Conservation (phyloP, 2,329 filamentous ascomycete genomes). For the Monilinia vaccinii-corymbosi region DNA sequence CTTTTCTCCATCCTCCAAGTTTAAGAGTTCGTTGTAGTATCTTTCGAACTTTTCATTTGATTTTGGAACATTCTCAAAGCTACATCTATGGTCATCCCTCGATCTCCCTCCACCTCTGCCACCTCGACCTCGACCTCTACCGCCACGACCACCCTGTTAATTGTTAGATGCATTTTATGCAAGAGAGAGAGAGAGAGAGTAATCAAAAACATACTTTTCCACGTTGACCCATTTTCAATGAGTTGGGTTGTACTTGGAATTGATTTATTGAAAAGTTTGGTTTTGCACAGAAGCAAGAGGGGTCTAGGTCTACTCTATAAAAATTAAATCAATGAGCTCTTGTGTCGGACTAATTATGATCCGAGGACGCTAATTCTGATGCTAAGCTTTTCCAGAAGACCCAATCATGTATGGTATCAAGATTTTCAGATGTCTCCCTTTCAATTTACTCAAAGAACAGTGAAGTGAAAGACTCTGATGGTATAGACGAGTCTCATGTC, state of each 20-base stretch:
- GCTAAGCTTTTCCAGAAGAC: background rate
- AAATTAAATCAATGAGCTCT: background rate
- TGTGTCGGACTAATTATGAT: background rate
- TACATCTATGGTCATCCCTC: conserved; percentile 32
- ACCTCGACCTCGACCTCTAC: conserved; percentile 20
- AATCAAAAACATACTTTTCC: conserved; percentile 22
- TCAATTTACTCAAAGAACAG: background rate
- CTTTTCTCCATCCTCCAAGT: conserved; percentile 70
- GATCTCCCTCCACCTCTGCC: conserved; percentile 19
- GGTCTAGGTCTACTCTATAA: background rate
- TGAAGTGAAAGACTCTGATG: no score
- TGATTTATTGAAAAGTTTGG: background rate
- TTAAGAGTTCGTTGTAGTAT: conserved; percentile 73
- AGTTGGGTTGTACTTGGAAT: background rate
- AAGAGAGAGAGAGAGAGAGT: conserved; percentile 1
- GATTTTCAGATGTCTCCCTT: background rate
- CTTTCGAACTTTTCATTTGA: conserved; percentile 76
- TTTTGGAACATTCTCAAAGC: conserved; percentile 54
- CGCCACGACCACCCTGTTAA: conserved; percentile 15
- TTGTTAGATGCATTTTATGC: background rate
- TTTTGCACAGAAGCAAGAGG: background rate
- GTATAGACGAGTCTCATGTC: no score
- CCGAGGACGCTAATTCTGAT: background rate
- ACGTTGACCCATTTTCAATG: conserved; percentile 25
- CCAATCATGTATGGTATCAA: background rate